Evolutionary conservation across 495 filamentous ascomycete genomes (phyloP).

Genomic region (Penicillium steckii): DNA sequence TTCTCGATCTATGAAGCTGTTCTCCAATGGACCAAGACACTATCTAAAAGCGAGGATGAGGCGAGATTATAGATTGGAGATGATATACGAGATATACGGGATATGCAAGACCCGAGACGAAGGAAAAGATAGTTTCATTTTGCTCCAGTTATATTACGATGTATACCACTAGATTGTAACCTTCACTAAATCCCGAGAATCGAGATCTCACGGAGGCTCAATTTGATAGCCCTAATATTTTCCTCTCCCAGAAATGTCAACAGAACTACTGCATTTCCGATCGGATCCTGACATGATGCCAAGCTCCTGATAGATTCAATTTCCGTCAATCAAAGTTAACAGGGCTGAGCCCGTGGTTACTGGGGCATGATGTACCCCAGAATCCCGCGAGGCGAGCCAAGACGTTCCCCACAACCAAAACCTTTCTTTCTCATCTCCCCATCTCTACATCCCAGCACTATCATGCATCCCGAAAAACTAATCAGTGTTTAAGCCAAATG

Average conservation of each 20-base stretch:
- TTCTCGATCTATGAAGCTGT: conserved; percentile 9
- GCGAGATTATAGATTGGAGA: too few relatives aligned
- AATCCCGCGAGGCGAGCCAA: not conserved
- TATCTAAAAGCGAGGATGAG: not conserved
- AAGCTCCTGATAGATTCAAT: not conserved
- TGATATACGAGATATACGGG: too few relatives aligned
- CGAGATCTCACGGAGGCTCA: too few relatives aligned
- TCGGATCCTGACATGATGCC: not conserved
- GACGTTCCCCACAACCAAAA: conserved; percentile 2
- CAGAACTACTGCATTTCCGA: too few relatives aligned
- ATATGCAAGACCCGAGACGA: too few relatives aligned
- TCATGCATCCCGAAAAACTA: not conserved
- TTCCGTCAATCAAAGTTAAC: not conserved
- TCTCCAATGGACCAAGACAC: conserved; percentile 4
- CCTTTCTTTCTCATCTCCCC: not conserved
- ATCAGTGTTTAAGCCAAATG: too few relatives aligned
- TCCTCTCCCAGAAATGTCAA: too few relatives aligned
- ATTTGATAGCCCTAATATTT: too few relatives aligned
- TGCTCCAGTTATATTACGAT: too few relatives aligned
- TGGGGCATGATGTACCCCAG: not conserved
- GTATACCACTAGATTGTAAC: too few relatives aligned
- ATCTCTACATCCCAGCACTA: not conserved
- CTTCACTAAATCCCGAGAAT: too few relatives aligned
- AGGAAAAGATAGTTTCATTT: too few relatives aligned
- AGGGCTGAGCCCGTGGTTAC: not conserved